phyloP scores from a whole-genome alignment of 2,329 filamentous ascomycete genomes.

The Colletotrichum tanaceti region DNA sequence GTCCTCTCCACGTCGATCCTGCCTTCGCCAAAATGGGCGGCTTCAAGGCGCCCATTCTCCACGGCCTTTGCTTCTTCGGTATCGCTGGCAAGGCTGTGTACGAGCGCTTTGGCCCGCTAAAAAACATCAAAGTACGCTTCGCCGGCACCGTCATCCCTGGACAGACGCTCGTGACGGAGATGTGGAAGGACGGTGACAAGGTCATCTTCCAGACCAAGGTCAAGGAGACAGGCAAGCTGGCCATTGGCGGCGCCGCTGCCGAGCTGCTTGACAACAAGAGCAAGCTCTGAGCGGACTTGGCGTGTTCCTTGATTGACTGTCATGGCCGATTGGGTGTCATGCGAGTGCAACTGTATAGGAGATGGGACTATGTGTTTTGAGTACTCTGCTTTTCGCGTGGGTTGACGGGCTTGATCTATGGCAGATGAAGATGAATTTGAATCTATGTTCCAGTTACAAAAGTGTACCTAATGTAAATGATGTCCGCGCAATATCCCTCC shows the following conservation, averaged over 20 bases:
- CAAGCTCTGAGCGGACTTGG: slow-evolving; percentile 43
- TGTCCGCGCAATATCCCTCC: not conserved
- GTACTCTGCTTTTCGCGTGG: slow-evolving; percentile 1
- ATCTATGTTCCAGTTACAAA: slow-evolving; percentile 15
- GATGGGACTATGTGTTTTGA: not conserved
- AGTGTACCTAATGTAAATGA: slow-evolving; percentile 2
- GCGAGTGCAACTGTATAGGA: not conserved
- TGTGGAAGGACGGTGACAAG: slow-evolving; percentile 88
- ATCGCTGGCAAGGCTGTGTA: slow-evolving; percentile 91
- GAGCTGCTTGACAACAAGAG: slow-evolving; percentile 68
- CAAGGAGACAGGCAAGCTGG: slow-evolving; percentile 91
- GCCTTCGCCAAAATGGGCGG: slow-evolving; percentile 94
- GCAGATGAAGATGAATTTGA: not conserved
- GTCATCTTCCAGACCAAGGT: slow-evolving; percentile 89
- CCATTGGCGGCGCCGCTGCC: slow-evolving; percentile 82
- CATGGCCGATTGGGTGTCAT: too few species aligned
- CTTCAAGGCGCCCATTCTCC: slow-evolving; percentile 93
- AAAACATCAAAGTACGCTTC: slow-evolving; percentile 94
- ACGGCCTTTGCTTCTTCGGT: slow-evolving; percentile 96
- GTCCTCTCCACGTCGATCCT: slow-evolving; percentile 93
- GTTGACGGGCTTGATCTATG: not conserved
- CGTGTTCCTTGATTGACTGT: not conserved
- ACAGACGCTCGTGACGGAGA: slow-evolving; percentile 91
- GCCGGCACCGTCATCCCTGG: slow-evolving; percentile 86
- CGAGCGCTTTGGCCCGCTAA: slow-evolving; percentile 82